Percentiles rank a stretch among this genome's conserved stretches.
phyloP scores from a whole-genome alignment of 495 filamentous ascomycete species.

The Extremus antarcticus region DNA sequence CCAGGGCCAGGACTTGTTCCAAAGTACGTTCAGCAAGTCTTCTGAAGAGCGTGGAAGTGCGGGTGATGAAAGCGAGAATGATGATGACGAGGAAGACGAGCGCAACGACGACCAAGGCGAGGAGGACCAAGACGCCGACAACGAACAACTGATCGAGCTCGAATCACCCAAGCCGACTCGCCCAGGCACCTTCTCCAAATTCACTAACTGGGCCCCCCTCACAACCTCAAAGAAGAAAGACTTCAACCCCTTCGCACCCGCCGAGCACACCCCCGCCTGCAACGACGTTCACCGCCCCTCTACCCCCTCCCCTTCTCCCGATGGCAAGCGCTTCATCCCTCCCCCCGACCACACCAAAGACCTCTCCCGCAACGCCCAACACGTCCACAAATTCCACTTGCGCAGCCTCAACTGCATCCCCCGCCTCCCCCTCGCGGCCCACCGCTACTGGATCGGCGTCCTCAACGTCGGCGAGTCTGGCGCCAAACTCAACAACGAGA shows the following conservation, averaged over 20 bases:
- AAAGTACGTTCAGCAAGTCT: background rate
- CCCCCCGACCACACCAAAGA: conserved; percentile 5
- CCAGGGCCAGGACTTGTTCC: conserved; percentile 5
- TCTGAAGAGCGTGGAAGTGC: too few relatives aligned
- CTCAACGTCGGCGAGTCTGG: conserved; percentile 3
- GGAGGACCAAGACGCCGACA: background rate
- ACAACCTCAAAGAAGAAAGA: too few relatives aligned
- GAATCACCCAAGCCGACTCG: too few relatives aligned
- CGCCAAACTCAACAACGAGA: background rate
- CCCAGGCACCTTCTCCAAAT: too few relatives aligned
- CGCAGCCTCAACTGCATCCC: background rate
- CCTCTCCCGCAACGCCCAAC: conserved; percentile 2
- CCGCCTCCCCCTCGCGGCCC: conserved; percentile 5
- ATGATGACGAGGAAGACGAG: conserved; percentile 8
- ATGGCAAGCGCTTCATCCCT: background rate
- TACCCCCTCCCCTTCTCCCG: background rate
- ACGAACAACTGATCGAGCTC: background rate
- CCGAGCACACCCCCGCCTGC: conserved; percentile 2
- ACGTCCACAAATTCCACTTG: conserved; percentile 6
- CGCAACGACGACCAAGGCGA: background rate
- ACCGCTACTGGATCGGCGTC: conserved; percentile 20
- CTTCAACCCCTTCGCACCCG: background rate
- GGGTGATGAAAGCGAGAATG: background rate
- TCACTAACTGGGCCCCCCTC: too few relatives aligned
- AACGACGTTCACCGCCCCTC: background rate